Conservation (phyloP, 306 rosid species). For the Cucumis cinereus region DNA sequence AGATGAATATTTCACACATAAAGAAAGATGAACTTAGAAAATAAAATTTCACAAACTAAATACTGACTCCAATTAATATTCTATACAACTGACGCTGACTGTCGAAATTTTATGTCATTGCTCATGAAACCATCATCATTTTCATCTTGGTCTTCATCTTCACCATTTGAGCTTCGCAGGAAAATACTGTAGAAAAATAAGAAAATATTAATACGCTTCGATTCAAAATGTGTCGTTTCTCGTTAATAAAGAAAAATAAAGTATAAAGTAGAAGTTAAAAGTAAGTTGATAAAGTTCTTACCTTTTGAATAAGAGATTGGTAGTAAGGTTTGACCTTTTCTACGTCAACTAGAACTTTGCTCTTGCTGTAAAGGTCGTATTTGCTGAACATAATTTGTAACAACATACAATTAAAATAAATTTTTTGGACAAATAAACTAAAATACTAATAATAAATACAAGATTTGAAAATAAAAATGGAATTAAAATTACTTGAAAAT, state of each 20-base stretch:
- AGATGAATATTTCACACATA: not conserved
- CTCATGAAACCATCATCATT: not conserved
- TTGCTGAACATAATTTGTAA: not conserved
- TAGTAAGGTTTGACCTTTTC: not conserved
- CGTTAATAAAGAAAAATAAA: not conserved
- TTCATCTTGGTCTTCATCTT: not conserved
- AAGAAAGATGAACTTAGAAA: not conserved
- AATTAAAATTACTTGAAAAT: constrained; percentile 30
- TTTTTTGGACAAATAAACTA: not conserved
- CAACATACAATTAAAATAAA: not conserved
- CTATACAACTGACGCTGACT: not conserved
- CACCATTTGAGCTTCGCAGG: not conserved
- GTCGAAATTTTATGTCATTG: not conserved
- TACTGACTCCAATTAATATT: not conserved
- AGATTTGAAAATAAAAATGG: too few species aligned
- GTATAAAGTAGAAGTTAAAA: not conserved
- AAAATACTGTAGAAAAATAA: not conserved
- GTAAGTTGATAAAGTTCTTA: not conserved
- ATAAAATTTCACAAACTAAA: not conserved
- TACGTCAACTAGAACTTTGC: not conserved
- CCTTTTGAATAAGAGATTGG: not conserved
- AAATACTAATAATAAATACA: not conserved
- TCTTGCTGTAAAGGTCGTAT: not conserved
- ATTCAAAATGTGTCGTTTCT: not conserved
- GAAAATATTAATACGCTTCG: not conserved